Conservation (phyloP, 2,329 filamentous ascomycete genomes). For the Bisporella sp. region DNA sequence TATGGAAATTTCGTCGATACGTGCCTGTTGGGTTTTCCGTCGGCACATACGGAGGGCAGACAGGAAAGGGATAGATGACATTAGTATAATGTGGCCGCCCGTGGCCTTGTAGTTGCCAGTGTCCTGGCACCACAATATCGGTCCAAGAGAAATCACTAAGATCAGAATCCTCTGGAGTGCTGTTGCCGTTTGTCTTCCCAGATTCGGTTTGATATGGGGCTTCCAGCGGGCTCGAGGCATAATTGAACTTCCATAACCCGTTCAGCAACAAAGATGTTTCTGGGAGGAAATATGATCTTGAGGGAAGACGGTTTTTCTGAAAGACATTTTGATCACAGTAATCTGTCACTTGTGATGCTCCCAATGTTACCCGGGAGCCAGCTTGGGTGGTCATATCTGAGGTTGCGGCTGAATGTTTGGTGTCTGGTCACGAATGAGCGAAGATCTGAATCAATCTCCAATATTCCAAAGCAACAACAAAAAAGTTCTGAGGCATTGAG, state of each 20-base stretch:
- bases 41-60: constrained; percentile 52
- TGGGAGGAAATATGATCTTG: constrained; percentile 46
- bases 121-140: constrained; percentile 52
- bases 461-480: no score
- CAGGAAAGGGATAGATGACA: constrained; percentile 57
- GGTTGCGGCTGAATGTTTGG: no score
- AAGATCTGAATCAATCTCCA: no score
- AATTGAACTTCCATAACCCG: constrained; percentile 50
- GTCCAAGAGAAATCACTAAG: background rate
- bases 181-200: background rate
- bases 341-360: constrained; percentile 24
- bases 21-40: constrained; percentile 47
- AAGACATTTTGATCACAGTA: constrained; percentile 45
- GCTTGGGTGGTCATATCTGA: no score
- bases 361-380: no score
- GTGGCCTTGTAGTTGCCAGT: constrained; percentile 66
- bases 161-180: no score
- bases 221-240: constrained; percentile 37
- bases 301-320: constrained; percentile 44
- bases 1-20: constrained; percentile 40
- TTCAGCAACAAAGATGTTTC: constrained; percentile 43
- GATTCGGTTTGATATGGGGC: constrained; percentile 28
- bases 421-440: no score
- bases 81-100: constrained; percentile 61
- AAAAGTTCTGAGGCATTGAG: no score